Evolutionary conservation across 2,329 filamentous ascomycete species (phyloP).

Genomic region (Mycosphaerella arachidis): DNA sequence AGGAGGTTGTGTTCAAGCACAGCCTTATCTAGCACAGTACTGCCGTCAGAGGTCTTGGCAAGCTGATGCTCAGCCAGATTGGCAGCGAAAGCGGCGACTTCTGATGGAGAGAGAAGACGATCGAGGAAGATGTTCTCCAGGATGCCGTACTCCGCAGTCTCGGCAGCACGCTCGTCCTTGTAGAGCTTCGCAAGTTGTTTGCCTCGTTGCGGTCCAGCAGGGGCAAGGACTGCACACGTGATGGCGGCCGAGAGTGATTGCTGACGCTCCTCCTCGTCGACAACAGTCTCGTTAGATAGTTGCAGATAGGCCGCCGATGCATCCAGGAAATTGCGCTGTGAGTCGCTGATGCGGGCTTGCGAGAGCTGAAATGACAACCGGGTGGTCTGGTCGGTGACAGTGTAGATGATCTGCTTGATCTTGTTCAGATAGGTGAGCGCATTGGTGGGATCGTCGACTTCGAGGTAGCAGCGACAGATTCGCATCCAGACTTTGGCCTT

Average conservation of each 20-base stretch:
- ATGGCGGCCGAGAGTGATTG: constrained; percentile 82
- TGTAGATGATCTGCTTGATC: constrained; percentile 86
- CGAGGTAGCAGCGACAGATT: constrained; percentile 88
- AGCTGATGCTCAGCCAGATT: constrained; percentile 82
- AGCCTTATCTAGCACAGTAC: constrained; percentile 86
- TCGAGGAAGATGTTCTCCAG: constrained; percentile 98
- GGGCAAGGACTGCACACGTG: constrained; percentile 86
- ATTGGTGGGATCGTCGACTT: constrained; percentile 82
- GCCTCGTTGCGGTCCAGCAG: constrained; percentile 79
- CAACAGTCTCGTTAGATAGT: constrained; percentile 69
- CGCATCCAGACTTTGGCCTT: constrained; percentile 86
- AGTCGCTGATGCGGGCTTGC: constrained; percentile 88
- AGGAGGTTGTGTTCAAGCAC: constrained; percentile 95
- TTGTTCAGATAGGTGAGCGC: constrained; percentile 90
- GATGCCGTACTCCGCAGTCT: constrained; percentile 76
- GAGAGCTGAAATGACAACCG: constrained; percentile 84
- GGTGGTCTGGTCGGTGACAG: constrained; percentile 67
- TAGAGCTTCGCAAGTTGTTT: constrained; percentile 78
- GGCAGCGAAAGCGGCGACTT: constrained; percentile 80
- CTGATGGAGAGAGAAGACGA: constrained; percentile 71
- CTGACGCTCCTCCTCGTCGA: constrained; percentile 83
- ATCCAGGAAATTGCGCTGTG: constrained; percentile 81
- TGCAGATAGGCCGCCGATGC: constrained; percentile 85
- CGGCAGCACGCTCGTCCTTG: constrained; percentile 80
- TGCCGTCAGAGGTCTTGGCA: constrained; percentile 82